Base-by-base conservation (phyloP, 257 asterid genomes). In the Gentiana dahurica region DNA sequence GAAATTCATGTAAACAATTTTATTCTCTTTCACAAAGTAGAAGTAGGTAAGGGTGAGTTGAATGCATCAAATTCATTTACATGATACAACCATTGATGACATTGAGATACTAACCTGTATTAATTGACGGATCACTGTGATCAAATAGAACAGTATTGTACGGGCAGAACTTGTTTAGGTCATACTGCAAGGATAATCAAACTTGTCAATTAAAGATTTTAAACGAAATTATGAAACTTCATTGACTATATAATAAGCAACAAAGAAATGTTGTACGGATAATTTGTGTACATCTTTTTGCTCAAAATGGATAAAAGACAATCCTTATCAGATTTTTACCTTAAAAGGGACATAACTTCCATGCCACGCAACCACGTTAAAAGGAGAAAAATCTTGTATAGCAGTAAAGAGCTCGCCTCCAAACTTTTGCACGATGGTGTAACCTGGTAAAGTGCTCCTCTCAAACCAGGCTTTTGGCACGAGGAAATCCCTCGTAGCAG, bases 341-440 rank as follows among this genome's bases (percentile, higher is more conserved):
- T 88, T 92, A 66, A 78, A 92, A 32, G 98, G 98, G 44, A 63
- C 83, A 65, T 92, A 92, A 68, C 85, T 92, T 49, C 98, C 98
- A 73, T 88, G 98, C 98, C 98, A 92, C 12, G 97, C 95, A 41
- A 80, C 91, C 67, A 92, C 97, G 69, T 92, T 92, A 78, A 92
- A 92, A 47, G 95, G 97, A 64, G 97, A 88, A 73, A 92, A 92
- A 68, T 85, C 93, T 71, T 88, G 98, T 67, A 79, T 85, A 35
- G 98, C 98, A 37, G 97, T 81, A 56, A 92, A 92, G 63, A 92
- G 94, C 65, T 87, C 89, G 54, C 98, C 98, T 1, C 98, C 98
- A 65, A 78, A 92, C 68, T 92, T 92, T 72, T 92, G 98, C 68
- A 92, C 90, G 58, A 92, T 75, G 60, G 86, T 76, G 70, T 73